Evolutionary conservation across 2,329 filamentous ascomycete genomes (phyloP), one percentile per base, ranked within the genome.

Genomic region (Elsinoe necatrix): DNA sequence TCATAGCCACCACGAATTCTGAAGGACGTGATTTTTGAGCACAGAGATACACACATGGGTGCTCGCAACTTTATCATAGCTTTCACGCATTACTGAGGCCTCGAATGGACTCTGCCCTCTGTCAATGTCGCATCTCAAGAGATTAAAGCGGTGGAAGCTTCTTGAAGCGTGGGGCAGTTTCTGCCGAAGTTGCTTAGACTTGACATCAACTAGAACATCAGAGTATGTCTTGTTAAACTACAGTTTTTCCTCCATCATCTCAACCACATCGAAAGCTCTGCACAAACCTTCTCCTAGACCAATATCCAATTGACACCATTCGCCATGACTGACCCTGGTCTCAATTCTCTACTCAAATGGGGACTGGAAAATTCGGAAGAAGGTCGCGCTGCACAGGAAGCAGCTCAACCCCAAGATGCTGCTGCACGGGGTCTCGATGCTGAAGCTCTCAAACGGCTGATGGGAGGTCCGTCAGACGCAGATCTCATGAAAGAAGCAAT

Each of bases 401-500:
- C 68, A 66, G 61, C 63, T 63, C 64, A 64, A 60, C 63, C 62
- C 61, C 66, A 61, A 60, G 68, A 67, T 60, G 69, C 70, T 20
- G 57, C 57, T 29, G 27, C 27, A 29, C 72, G 71, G 45, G 70
- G 72, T 20, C 77, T 93, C 62, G 84, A 84, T 65, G 79, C 86
- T 14, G 83, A 89, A 57, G 78, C 85, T 58, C 78, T 96, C 59
- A 81, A 81, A 42, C 78, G 86, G 12, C 78, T 96, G 56, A 80
- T 95, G 67, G 90, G 90, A 71, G 89, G 87, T 0, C 88, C 88
- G 41, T 89, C 86, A 1, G 92, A 98, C 61, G 90, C 93, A 20
- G 89, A 97, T 60, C 80, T 95, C 55, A 97, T 98, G 93, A 83
- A 82, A 65, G 82, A 86, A 54, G 80, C 87, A 61, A 95, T 98